Evolutionary conservation across 805 yeast species (phyloP).

Genomic region (Limtongozyma cylindracea): DNA sequence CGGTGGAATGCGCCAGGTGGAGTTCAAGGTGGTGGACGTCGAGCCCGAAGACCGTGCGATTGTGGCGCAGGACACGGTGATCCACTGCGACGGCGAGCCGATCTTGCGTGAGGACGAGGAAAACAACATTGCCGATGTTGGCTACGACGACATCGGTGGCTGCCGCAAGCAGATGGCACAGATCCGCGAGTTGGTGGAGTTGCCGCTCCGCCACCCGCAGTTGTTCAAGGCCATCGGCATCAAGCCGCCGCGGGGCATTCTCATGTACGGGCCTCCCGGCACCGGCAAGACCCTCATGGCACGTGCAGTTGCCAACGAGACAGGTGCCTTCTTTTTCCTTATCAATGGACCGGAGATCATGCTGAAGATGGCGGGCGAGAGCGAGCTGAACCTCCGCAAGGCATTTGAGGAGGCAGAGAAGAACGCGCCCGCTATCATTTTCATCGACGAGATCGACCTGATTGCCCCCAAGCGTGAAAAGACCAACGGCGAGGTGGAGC

Average conservation of each 20-base stretch:
- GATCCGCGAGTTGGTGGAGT: constrained; percentile 93
- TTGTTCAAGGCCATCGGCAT: constrained; percentile 94
- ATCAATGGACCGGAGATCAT: constrained; percentile 98
- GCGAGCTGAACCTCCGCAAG: constrained; percentile 88
- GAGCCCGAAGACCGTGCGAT: constrained; percentile 95
- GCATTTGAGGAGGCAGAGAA: constrained; percentile 99
- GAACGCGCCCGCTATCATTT: constrained; percentile 92
- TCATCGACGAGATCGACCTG: constrained; percentile 96
- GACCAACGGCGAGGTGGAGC: constrained; percentile 98
- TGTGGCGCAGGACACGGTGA: constrained; percentile 94
- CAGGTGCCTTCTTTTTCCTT: constrained; percentile 95
- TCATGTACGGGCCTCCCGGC: constrained; percentile 99
- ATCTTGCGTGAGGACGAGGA: constrained; percentile 96
- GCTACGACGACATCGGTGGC: constrained; percentile 98
- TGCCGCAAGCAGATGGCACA: constrained; percentile 99
- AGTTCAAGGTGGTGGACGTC: constrained; percentile 93
- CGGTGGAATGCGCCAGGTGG: constrained; percentile 99
- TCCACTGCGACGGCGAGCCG: constrained; percentile 98
- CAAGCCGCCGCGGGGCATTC: constrained; percentile 94
- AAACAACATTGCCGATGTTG: constrained; percentile 87
- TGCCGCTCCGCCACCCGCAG: constrained; percentile 96
- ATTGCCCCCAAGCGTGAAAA: constrained; percentile 99
- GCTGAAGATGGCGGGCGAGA: constrained; percentile 99
- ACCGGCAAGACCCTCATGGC: constrained; percentile 99
- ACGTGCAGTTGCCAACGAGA: constrained; percentile 98